A percentile compares a stretch with the other conserved stretches of the same genome.
These are phyloP conservation scores for Diaporthe ampelina DNA, from an alignment of 2,329 filamentous ascomycete genomes.

Conservation along the genomic window DNA sequence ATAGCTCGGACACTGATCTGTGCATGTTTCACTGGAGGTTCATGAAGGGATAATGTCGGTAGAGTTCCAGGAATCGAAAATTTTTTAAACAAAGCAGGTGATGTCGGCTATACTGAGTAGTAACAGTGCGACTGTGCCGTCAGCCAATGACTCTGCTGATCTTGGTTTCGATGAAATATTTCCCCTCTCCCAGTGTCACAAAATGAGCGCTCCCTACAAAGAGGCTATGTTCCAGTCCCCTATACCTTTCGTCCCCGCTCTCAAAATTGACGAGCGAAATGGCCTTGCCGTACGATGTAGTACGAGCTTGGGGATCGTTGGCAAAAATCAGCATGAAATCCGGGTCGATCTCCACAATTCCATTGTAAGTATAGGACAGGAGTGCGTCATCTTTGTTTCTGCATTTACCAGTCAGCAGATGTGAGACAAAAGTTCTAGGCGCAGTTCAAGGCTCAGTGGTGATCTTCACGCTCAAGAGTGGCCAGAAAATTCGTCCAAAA, in stretches of 20 bases:
- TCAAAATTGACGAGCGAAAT: slow-evolving; percentile 10
- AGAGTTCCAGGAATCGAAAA: too few relatives aligned
- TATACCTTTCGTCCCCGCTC: neutral
- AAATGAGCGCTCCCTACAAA: slow-evolving; percentile 23
- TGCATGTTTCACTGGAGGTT: too few relatives aligned
- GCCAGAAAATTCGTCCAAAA: neutral
- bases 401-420: neutral
- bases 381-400: slow-evolving; percentile 5
- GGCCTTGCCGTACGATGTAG: slow-evolving; percentile 2
- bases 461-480: neutral
- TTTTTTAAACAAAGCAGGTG: too few relatives aligned
- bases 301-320: neutral
- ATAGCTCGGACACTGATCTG: too few relatives aligned
- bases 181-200: neutral
- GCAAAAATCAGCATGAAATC: slow-evolving; percentile 14
- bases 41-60: too few relatives aligned
- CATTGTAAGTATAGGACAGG: neutral
- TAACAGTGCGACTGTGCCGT: neutral
- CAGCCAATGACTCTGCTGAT: slow-evolving; percentile 18
- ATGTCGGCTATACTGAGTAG: too few relatives aligned
- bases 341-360: neutral
- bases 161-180: slow-evolving; percentile 2
- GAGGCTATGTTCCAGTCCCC: neutral
- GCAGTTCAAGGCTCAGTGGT: neutral
- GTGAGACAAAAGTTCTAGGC: too few relatives aligned